Base-by-base conservation (phyloP, 768 basidiomycete genomes). In the Podaxis sp. region DNA sequence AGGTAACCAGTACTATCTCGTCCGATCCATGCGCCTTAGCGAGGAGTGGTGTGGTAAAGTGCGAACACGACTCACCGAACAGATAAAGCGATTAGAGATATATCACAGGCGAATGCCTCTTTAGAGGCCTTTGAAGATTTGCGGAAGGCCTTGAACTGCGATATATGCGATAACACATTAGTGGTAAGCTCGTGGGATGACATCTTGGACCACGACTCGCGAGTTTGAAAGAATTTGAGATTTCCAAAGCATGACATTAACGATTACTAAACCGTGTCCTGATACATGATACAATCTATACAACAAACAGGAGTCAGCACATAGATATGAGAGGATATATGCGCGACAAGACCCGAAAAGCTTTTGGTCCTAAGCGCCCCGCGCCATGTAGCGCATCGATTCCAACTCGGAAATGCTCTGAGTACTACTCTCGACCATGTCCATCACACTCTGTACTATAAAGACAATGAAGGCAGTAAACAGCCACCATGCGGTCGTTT, bases 401-500 rank as follows among this genome's bases (percentile, higher is more conserved):
- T 88, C 83, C 29, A 89, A 71, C 46, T 79, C 76, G 1, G 75
- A 73, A 19, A 89, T 77, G 36, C 77, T 79, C 64, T 80, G 72
- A 66, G 80, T 77, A 11, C 80, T 80, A 51, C 74, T 72, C 50
- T 73, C 70, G 46, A 85, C 79, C 54, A 81, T 77, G 46, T 74
- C 74, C 61, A 80, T 76, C 29, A 81, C 77, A 1, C 74, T 77
- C 55, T 85, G 80, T 1, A 79, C 76, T 38, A 82, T 69, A 46
- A 73, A 80, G 0, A 84, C 77, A 17, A 85, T 60, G 22, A 75
- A 58, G 0, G 73, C 69, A 0, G 84, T 79, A 22, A 79, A 65
- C 52, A 75, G 76, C 82, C 84, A 86, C 85, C 85, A 87, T 19
- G 70, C 67, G 6, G 77, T 78, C 2, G 79, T 81, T 65, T 84